Evolutionary conservation across 2,329 filamentous ascomycete species (phyloP), one percentile per base, ranked within the genome.

Genomic region (Ascochyta fabae): DNA sequence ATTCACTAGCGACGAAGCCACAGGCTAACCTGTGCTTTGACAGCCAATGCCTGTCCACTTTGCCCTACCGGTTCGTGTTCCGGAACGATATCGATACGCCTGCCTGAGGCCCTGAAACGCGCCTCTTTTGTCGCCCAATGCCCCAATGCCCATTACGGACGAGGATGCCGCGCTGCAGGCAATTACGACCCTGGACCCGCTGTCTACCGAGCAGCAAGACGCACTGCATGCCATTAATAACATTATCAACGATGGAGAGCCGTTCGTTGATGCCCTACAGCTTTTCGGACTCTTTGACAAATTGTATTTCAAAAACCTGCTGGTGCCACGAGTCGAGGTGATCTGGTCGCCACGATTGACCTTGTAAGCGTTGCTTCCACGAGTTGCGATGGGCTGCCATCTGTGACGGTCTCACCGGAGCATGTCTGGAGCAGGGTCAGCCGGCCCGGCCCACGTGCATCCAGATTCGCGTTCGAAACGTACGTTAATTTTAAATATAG

Each of bases 261-360:
- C 77, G 1, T 76, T 78, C 52, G 73, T 78, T 22, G 72, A 79
- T 55, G 65, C 79, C 19, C 74, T 77, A 41, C 65, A 74, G 50
- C 72, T 79, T 6, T 78, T 79, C 53, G 61, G 55, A 13, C 66
- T 75, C 48, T 80, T 77, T 61, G 70, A 79, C 58, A 65, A 70
- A 23, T 65, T 80, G 39, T 80, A 80, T 69, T 80, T 80, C 63
- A 70, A 76, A 39, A 61, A 63, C 19, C 68, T 79, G 12, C 70
- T 80, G 2, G 47, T 73, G 7, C 66, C 74, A 7, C 69, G 71
- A 31, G 77, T 79, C n/a, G 71, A 79, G 47, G 68, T 80, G 22
- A 66, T 75, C 5, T 80, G 78, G 78, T 79, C 78, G 23, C 58
- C 71, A 27, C 70, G 77, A 43, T 65, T 80, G 58, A 80, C 77